Conservation (phyloP, 441 rosid species). For the Adansonia rubrostipa region DNA sequence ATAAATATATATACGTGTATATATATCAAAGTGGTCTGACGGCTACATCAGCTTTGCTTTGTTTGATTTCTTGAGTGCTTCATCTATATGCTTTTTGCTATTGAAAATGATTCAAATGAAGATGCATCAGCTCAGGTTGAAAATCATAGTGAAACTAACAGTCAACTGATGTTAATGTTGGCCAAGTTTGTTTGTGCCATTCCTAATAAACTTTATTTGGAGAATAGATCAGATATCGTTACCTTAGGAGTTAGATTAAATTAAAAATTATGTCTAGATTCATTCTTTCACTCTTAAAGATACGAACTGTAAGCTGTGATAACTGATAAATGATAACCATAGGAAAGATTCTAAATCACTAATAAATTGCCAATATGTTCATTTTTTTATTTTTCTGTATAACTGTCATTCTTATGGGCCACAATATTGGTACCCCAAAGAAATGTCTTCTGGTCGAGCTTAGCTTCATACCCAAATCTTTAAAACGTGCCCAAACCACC, state of each 20-base stretch:
- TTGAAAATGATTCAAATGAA: neutral
- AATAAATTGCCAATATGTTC: neutral
- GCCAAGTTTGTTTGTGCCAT: neutral
- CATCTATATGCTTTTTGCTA: neutral
- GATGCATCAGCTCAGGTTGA: slow-evolving; percentile 12
- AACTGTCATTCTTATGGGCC: neutral
- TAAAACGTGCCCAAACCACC: neutral
- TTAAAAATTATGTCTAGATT: neutral
- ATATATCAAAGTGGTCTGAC: slow-evolving; percentile 14
- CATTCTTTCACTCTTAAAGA: neutral
- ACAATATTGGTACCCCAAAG: neutral
- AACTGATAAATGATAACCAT: neutral
- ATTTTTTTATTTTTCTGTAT: neutral
- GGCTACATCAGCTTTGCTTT: neutral
- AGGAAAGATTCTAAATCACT: neutral
- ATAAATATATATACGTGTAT: neutral
- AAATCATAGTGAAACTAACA: neutral
- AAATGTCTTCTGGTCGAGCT: neutral
- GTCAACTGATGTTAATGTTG: neutral
- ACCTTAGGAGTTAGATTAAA: neutral
- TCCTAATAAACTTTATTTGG: neutral
- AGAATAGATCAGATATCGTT: neutral
- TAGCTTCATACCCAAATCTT: neutral
- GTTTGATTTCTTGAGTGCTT: neutral
- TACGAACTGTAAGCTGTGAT: neutral